Evolutionary conservation across 2,329 filamentous ascomycete genomes (phyloP).

Genomic region (Plectosphaerella plurivora): DNA sequence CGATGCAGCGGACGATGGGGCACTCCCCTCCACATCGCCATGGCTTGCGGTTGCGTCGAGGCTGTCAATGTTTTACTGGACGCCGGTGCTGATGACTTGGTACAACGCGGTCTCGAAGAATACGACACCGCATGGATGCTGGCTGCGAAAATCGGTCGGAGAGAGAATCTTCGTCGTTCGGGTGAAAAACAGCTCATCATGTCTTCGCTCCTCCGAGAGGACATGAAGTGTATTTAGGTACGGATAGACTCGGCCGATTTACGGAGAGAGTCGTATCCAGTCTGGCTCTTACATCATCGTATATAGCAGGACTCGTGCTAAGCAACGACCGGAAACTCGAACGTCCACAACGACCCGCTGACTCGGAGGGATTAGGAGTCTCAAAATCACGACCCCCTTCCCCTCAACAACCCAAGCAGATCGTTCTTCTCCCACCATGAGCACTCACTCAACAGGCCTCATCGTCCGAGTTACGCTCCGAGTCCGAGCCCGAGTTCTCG

Average conservation of each 20-base stretch:
- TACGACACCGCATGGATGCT: background rate
- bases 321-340: too few species aligned
- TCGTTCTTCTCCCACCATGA: background rate
- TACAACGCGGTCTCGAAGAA: background rate
- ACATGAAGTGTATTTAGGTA: too few species aligned
- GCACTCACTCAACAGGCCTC: background rate
- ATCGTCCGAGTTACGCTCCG: background rate
- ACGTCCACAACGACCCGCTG: too few species aligned
- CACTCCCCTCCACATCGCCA: conserved; percentile 15
- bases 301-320: too few species aligned
- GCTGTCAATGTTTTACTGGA: conserved; percentile 16
- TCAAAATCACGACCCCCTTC: too few species aligned
- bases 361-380: too few species aligned
- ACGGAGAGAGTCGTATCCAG: too few species aligned
- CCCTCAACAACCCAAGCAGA: background rate
- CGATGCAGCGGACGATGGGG: background rate
- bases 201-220: too few species aligned
- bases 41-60: conserved; percentile 13
- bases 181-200: too few species aligned
- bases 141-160: background rate
- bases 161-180: background rate
- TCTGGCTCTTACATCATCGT: too few species aligned
- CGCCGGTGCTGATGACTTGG: conserved; percentile 16
- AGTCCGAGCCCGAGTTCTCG: background rate
- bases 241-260: too few species aligned